Evolutionary conservation across 2,329 filamentous ascomycete species (phyloP), one percentile per base, ranked within the genome.

Genomic region (Claviceps quebecensis): DNA sequence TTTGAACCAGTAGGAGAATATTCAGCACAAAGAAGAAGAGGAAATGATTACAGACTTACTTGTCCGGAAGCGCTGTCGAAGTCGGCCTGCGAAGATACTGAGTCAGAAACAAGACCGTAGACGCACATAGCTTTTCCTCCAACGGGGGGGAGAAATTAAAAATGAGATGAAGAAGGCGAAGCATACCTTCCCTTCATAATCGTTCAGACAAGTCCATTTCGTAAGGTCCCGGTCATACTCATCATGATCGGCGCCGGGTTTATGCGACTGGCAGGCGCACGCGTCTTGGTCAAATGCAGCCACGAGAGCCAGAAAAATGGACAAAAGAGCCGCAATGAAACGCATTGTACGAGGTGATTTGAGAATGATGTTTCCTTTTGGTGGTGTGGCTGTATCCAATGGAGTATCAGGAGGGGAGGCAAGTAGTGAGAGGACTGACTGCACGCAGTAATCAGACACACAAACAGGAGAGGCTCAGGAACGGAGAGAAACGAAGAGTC

Each of bases 241-340:
- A 34, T 36, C 16, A 16, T 22, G 13, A 11, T n/a, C 3, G 17
- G 3, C 11, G 2, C 26, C 26, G 8, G 16, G 13, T 1, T 11
- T 38, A 7, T 47, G 22, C 17, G 19, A 37, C n/a, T 38, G 34
- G 45, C 45, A 47, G 34, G 2, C 45, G 36, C 45, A 47, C 13
- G 6, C 0, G 9, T 22, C 16, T 6, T 47, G 45, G 6, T 4
- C 45, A 5, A 1, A 11, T 5, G 78, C 44, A 19, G 26, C 26
- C 26, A 26, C 44, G 26, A 45, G 23, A 26, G 26, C 16, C n/a
- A 14, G 23, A 11, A 45, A 45, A 26, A 36, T n/a, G 44, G 44
- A 2, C 26, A 36, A n/a, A 9, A 45, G 26, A 5, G 44, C 44
- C 9, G 44, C 5, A 1, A 26, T n/a, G 16, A 34, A 13, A 34